Evolutionary conservation across 2,329 filamentous ascomycete genomes (phyloP), one percentile per base, ranked within the genome.

Genomic region (Cladosporium velox): DNA sequence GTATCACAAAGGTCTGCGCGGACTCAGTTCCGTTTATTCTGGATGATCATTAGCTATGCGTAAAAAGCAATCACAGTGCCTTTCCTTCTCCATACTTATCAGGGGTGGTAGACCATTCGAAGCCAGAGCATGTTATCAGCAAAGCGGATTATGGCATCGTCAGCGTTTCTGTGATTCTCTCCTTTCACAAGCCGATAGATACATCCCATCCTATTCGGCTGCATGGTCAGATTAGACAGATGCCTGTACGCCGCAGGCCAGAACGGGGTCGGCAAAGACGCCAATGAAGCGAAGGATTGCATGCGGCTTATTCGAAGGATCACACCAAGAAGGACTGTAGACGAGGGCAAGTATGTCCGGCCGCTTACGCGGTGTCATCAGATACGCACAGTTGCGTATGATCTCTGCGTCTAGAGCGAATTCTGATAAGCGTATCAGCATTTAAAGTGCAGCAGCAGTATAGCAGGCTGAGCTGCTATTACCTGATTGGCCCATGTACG

Each of bases 281-380:
- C 12, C 30, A 63, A 35, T n/a, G 28, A 11, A 5, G 44, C 44
- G 32, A 54, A 63, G 59, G 32, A 52, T 54, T 63, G 51, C 59
- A 63, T 63, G 51, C 44, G 44, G 49, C 59, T 35, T 10, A 54
- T 14, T 11, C 30, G 59, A 52, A 52, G 41, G 38, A 34, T 38
- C 30, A 11, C 24, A 52, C 49, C 14, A 52, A 41, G 34, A 32
- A 51, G 11, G 32, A 55, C 18, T 18, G 8, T n/a, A 55, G 35
- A 14, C 21, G 44, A 26, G 21, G 57, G 21, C 57, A 30, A 38
- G 4, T 5, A 4, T 28, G 14, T 32, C 30, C 30, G 30, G 26
- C 26, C 14, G 26, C 30, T 14, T 57, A 32, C 30, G 14, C 15
- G 15, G 15, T 28, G 10, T 18, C 11, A 41, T 59, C 38, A 41